These are phyloP conservation scores for Cyclanthera cordifolia DNA, from an alignment of 306 rosid species.

Conservation along the genomic window DNA sequence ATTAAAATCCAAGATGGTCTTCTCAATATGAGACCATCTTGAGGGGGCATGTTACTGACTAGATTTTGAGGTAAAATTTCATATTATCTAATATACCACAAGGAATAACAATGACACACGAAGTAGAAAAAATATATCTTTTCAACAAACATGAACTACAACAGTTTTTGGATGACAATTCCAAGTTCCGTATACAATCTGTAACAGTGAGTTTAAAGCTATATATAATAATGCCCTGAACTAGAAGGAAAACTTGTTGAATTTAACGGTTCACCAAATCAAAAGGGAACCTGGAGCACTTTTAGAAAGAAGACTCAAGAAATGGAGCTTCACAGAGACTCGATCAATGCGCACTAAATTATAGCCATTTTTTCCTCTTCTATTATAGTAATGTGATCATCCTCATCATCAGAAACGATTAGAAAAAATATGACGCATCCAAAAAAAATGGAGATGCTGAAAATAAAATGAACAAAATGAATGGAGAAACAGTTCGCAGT, in stretches of 20 bases:
- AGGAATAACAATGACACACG: too few species aligned
- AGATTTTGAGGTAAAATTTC: too few species aligned
- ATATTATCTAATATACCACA: too few species aligned
- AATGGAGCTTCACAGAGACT: slow-evolving; percentile 7
- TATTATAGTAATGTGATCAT: background rate
- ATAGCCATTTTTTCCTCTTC: background rate
- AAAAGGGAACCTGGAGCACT: background rate
- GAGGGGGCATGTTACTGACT: too few species aligned
- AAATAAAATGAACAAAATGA: slow-evolving; percentile 9
- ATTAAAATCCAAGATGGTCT: too few species aligned
- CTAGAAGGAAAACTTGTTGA: background rate
- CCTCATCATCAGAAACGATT: background rate
- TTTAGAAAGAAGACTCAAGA: background rate
- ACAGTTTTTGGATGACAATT: background rate
- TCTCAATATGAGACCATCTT: too few species aligned
- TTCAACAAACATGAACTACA: too few species aligned
- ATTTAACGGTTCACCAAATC: background rate
- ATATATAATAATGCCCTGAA: background rate
- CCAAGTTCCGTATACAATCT: background rate
- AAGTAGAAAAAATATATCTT: too few species aligned
- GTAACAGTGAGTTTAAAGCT: background rate
- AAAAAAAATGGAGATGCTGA: slow-evolving; percentile 3
- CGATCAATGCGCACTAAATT: background rate
- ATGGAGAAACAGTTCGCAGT: slow-evolving; percentile 3
- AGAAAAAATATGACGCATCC: slow-evolving; percentile 1